Evolutionary conservation across 768 basidiomycete species (phyloP).

Genomic region (Collybia nuda): DNA sequence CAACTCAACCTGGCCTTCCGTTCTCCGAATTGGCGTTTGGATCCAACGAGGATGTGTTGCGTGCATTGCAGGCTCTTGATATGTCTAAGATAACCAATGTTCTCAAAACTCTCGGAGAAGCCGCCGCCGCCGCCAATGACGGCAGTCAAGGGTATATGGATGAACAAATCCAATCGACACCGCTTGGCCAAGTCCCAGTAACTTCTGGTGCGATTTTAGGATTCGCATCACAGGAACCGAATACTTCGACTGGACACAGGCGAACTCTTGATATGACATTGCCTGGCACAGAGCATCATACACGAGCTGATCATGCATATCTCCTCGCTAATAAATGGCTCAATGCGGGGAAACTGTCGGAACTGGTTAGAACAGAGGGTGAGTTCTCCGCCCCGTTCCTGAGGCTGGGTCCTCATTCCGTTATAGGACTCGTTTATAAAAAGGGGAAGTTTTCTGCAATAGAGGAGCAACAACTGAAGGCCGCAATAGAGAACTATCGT

Average conservation of each 20-base stretch:
- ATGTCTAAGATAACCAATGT: constrained; percentile 68
- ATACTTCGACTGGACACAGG: constrained; percentile 26
- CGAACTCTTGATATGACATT: constrained; percentile 43
- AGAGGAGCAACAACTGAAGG: constrained; percentile 65
- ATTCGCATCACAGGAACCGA: constrained; percentile 27
- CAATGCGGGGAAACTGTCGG: constrained; percentile 63
- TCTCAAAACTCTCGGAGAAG: constrained; percentile 64
- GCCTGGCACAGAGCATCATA: constrained; percentile 37
- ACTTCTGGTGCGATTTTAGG: constrained; percentile 44
- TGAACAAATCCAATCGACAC: constrained; percentile 24
- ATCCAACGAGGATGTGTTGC: constrained; percentile 74
- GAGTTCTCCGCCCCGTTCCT: neutral
- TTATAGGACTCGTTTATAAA: constrained; percentile 76
- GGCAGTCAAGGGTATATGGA: constrained; percentile 30
- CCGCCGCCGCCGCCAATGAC: constrained; percentile 36
- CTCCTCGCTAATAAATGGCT: constrained; percentile 82
- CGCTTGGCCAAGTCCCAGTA: constrained; percentile 40
- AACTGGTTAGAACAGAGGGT: constrained; percentile 73
- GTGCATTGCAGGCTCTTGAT: constrained; percentile 72
- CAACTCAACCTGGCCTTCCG: constrained; percentile 20
- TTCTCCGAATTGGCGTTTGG: constrained; percentile 41
- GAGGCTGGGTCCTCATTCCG: neutral
- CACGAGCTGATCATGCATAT: constrained; percentile 58
- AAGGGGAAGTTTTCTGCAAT: constrained; percentile 85
- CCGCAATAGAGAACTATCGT: constrained; percentile 65